Percentiles rank a stretch among this genome's conserved stretches.
These are phyloP conservation scores for Trichoderma koningiopsis DNA, from an alignment of 2,329 filamentous ascomycete genomes.

Conservation along the genomic window DNA sequence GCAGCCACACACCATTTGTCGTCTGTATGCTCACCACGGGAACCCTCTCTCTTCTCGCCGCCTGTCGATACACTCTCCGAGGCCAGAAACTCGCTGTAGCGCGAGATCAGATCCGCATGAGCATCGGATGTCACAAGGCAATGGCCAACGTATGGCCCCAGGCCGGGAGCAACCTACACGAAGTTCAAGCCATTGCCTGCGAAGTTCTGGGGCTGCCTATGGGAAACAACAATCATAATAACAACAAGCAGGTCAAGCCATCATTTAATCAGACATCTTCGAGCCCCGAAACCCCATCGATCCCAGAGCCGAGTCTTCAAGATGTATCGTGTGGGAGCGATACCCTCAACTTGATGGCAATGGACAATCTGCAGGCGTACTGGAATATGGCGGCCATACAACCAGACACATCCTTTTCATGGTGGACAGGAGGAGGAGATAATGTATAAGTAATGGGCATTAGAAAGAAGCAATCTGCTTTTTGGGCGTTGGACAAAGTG, in stretches of 20 bases:
- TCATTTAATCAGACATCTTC: not conserved
- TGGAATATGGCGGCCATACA: constrained; percentile 16
- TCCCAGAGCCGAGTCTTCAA: not conserved
- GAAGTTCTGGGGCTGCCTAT: constrained; percentile 32
- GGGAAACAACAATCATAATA: not conserved
- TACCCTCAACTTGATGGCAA: not conserved
- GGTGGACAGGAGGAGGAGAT: constrained; percentile 7
- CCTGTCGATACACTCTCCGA: constrained; percentile 41
- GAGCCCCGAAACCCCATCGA: not conserved
- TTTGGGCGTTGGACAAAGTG: not conserved
- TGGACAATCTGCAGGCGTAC: constrained; percentile 19
- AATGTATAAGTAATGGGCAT: not conserved
- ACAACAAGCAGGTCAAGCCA: not conserved
- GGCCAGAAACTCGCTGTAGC: constrained; percentile 39
- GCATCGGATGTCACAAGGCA: constrained; percentile 44
- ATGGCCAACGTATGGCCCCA: constrained; percentile 44
- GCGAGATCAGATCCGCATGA: constrained; percentile 46
- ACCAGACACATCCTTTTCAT: constrained; percentile 9
- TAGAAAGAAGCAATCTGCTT: not conserved
- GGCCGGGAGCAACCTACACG: constrained; percentile 40
- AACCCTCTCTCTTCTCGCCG: constrained; percentile 41
- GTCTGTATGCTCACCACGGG: constrained; percentile 47
- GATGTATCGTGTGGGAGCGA: not conserved
- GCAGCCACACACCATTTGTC: constrained; percentile 43
- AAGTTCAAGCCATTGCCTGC: constrained; percentile 45